Conservation (phyloP, 345 rosid species). For the Eucalyptus erythrocorys region DNA sequence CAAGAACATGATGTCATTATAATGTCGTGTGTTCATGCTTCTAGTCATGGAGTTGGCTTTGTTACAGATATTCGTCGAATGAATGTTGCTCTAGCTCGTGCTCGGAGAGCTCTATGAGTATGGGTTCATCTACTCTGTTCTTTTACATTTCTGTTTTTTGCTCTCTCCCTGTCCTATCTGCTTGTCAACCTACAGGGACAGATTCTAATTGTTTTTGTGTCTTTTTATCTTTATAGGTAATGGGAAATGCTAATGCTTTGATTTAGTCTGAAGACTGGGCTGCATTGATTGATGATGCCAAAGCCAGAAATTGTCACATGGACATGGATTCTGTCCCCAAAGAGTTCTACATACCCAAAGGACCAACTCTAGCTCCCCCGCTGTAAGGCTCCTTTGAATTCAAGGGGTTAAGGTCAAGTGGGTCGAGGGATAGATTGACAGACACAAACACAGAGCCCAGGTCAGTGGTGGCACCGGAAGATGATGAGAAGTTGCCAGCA, state of each 20-base stretch:
- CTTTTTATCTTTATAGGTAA: constrained; percentile 44
- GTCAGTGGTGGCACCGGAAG: constrained; percentile 65
- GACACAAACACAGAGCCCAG: constrained; percentile 57
- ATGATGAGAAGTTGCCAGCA: constrained; percentile 49
- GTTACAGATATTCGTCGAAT: constrained; percentile 93
- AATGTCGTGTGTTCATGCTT: constrained; percentile 99
- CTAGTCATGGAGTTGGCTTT: constrained; percentile 90
- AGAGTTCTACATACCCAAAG: constrained; percentile 49
- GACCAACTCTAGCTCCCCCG: constrained; percentile 18
- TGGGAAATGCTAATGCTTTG: constrained; percentile 91
- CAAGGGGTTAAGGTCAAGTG: constrained; percentile 62
- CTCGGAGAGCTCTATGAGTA: constrained; percentile 96
- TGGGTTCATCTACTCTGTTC: neutral
- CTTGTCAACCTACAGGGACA: no score
- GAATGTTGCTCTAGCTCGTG: constrained; percentile 99
- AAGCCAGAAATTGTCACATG: constrained; percentile 80
- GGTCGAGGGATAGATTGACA: constrained; percentile 54
- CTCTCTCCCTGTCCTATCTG: no score
- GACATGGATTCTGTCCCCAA: constrained; percentile 86
- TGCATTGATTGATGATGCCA: constrained; percentile 76
- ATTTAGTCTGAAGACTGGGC: constrained; percentile 91
- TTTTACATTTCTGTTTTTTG: neutral
- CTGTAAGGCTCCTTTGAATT: constrained; percentile 42
- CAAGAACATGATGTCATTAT: constrained; percentile 98
- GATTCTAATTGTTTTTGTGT: neutral